Evolutionary conservation across 176 grass and related monocot genomes (phyloP).

Genomic region (Juncus effusus): DNA sequence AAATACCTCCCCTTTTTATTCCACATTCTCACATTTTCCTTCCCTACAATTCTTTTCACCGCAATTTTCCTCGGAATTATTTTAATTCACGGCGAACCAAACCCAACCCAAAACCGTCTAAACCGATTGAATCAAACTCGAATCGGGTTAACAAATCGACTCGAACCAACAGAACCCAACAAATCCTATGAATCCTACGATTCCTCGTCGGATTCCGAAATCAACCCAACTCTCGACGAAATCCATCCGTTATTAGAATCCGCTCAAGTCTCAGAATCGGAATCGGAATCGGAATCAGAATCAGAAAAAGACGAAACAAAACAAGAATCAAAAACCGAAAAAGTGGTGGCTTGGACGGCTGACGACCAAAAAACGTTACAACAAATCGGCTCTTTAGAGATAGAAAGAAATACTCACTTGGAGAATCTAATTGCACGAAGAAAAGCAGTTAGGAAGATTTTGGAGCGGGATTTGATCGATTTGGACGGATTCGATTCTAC

Average conservation of each 20-base stretch:
- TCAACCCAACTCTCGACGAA: conserved; percentile 20
- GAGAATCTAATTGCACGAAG: conserved; percentile 31
- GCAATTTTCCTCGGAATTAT: conserved; percentile 32
- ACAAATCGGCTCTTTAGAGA: conserved; percentile 19
- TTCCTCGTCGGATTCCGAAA: conserved; percentile 18
- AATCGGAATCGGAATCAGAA: conserved; percentile 20
- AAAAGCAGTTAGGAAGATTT: conserved; percentile 29
- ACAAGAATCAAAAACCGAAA: not conserved
- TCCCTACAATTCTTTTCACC: conserved; percentile 27
- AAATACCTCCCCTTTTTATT: conserved; percentile 25
- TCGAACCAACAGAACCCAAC: conserved; percentile 12
- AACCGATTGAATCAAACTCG: conserved; percentile 15
- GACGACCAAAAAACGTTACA: conserved; percentile 34
- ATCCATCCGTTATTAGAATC: conserved; percentile 27
- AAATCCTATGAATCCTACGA: conserved; percentile 8
- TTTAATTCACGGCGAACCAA: conserved; percentile 33
- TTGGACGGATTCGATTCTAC: conserved; percentile 34
- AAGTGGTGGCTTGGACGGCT: conserved; percentile 29
- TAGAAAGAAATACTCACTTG: conserved; percentile 27
- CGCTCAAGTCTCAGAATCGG: conserved; percentile 22
- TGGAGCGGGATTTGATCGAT: conserved; percentile 38
- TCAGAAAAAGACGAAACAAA: conserved; percentile 24
- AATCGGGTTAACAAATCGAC: not conserved
- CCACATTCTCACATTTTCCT: conserved; percentile 14
- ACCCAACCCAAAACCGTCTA: conserved; percentile 10